These are phyloP conservation scores for Scedosporium aurantiacum DNA, from an alignment of 2,329 filamentous ascomycete species.

Conservation along the genomic window DNA sequence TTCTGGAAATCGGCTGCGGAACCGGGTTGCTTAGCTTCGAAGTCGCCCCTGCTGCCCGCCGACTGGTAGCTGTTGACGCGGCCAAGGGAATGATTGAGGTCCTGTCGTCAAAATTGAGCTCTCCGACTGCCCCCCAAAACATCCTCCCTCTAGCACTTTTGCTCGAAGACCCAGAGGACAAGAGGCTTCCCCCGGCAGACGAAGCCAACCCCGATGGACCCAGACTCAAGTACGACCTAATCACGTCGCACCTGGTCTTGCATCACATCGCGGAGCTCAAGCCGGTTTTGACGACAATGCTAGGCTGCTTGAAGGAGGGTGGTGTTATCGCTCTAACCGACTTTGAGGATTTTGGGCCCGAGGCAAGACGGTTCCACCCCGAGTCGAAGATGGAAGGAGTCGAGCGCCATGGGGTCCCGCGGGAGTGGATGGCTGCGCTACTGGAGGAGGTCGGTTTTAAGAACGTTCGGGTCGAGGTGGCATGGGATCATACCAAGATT, in stretches of 20 bases:
- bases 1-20: constrained; percentile 47
- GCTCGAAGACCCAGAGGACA: constrained; percentile 38
- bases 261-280: constrained; percentile 41
- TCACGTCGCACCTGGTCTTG: constrained; percentile 41
- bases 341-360: constrained; percentile 44
- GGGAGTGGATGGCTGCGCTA: constrained; percentile 24
- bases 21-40: constrained; percentile 41
- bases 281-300: constrained; percentile 31
- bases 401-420: constrained; percentile 39
- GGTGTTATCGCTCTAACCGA: constrained; percentile 43
- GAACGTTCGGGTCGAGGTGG: constrained; percentile 33
- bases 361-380: constrained; percentile 40
- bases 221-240: constrained; percentile 35
- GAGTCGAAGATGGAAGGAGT: constrained; percentile 40
- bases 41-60: constrained; percentile 34
- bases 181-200: constrained; percentile 24
- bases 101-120: constrained; percentile 30
- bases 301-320: constrained; percentile 33
- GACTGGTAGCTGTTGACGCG: constrained; percentile 41
- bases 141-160: constrained; percentile 33
- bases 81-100: constrained; percentile 43
- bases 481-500: constrained; percentile 37
- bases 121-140: constrained; percentile 22
- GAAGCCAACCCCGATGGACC: constrained; percentile 15
- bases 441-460: constrained; percentile 24